Evolutionary conservation across 768 basidiomycete genomes (phyloP).

Genomic region (Russula griseocarnosa): DNA sequence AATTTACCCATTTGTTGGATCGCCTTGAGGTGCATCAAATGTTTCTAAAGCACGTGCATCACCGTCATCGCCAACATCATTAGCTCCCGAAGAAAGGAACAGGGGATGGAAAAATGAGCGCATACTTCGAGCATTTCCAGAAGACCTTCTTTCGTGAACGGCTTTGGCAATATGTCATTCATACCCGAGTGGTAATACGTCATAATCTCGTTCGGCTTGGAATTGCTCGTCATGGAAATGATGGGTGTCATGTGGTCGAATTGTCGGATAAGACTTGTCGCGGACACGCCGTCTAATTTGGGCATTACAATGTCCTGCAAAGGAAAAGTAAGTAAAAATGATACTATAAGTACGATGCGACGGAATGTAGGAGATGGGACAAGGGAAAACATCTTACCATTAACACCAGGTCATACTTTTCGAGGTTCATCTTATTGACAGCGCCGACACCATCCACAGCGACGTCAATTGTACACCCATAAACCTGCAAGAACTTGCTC

Average conservation of each 20-base stretch:
- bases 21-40: conserved; percentile 30
- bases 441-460: conserved; percentile 91
- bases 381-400: conserved; percentile 59
- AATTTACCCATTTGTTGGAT: conserved; percentile 29
- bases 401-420: conserved; percentile 92
- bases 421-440: conserved; percentile 93
- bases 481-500: conserved; percentile 91
- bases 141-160: conserved; percentile 92
- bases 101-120: conserved; percentile 21
- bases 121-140: conserved; percentile 86
- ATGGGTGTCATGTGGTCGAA: conserved; percentile 96
- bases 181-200: conserved; percentile 87
- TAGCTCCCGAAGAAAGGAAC: conserved; percentile 1
- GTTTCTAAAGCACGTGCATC: conserved; percentile 27
- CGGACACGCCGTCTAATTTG: conserved; percentile 80
- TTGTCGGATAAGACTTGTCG: conserved; percentile 89
- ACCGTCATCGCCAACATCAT: neutral
- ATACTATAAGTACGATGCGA: neutral
- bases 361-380: conserved; percentile 8
- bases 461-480: conserved; percentile 91
- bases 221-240: conserved; percentile 97
- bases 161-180: conserved; percentile 96
- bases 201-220: conserved; percentile 89
- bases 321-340: conserved; percentile 11
- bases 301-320: conserved; percentile 92